Percentiles rank a stretch among this genome's conserved stretches.
Evolutionary conservation across 2,329 filamentous ascomycete genomes (phyloP).

Genomic region (Orbilia ellipsospora): DNA sequence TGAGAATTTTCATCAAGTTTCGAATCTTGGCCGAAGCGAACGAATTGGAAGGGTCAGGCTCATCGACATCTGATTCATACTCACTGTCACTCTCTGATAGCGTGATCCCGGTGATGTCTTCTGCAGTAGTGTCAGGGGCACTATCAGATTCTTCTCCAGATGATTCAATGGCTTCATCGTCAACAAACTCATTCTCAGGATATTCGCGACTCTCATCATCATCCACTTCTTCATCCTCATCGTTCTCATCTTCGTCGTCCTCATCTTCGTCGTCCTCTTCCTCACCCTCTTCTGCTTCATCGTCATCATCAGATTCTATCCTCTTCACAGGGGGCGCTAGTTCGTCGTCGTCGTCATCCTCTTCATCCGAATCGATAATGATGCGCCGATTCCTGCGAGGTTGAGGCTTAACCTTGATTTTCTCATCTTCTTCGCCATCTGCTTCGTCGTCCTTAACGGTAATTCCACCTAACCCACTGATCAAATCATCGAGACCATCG

Average conservation of each 20-base stretch:
- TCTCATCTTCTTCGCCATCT: slow-evolving; percentile 58
- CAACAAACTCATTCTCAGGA: slow-evolving; percentile 42
- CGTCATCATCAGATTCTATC: slow-evolving; percentile 61
- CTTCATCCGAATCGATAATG: slow-evolving; percentile 67
- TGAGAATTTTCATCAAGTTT: slow-evolving; percentile 82
- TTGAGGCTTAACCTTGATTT: slow-evolving; percentile 59
- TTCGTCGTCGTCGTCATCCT: slow-evolving; percentile 63
- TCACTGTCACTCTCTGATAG: slow-evolving; percentile 51
- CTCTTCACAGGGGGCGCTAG: slow-evolving; percentile 60
- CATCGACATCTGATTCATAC: slow-evolving; percentile 60
- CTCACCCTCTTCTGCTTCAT: slow-evolving; percentile 58
- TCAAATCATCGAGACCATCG: slow-evolving; percentile 77
- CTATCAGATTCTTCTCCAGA: slow-evolving; percentile 52
- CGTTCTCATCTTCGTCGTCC: slow-evolving; percentile 59
- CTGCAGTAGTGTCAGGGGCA: slow-evolving; percentile 27
- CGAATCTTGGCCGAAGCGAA: slow-evolving; percentile 89
- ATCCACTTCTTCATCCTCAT: slow-evolving; percentile 61
- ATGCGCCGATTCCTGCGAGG: slow-evolving; percentile 63
- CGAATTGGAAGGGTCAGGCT: slow-evolving; percentile 63
- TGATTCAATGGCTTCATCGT: slow-evolving; percentile 56
- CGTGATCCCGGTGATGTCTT: slow-evolving; percentile 40
- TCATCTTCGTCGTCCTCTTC: slow-evolving; percentile 60
- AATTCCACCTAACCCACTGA: slow-evolving; percentile 59
- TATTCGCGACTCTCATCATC: slow-evolving; percentile 25
- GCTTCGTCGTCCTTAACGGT: slow-evolving; percentile 62